phyloP scores from a whole-genome alignment of 179 eudicot species.

The Spinacia oleracea region DNA sequence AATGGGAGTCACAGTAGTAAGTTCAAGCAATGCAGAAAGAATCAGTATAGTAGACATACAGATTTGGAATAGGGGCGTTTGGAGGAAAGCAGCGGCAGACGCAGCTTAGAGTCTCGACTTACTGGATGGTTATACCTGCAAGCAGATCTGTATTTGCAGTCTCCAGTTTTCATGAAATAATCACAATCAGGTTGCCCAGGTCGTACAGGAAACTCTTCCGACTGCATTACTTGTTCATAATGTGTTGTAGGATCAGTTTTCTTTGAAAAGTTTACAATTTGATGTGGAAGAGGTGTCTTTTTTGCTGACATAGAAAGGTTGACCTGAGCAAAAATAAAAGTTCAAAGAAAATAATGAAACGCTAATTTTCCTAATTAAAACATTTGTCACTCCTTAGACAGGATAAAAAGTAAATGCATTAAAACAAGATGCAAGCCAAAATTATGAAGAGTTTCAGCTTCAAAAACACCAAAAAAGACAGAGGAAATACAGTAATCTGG shows the following conservation, averaged over 20 bases:
- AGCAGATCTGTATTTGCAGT: slow-evolving; percentile 44
- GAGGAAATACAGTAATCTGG: not conserved
- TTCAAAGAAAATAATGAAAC: not conserved
- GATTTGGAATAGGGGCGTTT: slow-evolving; percentile 28
- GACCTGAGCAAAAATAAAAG: slow-evolving; percentile 16
- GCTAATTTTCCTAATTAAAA: not conserved
- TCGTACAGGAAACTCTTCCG: slow-evolving; percentile 43
- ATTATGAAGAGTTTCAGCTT: not conserved
- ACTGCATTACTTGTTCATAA: slow-evolving; percentile 26
- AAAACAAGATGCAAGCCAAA: not conserved
- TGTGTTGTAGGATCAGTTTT: slow-evolving; percentile 33
- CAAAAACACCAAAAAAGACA: not conserved
- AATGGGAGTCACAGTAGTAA: not conserved
- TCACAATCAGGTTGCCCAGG: slow-evolving; percentile 48
- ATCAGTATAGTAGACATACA: slow-evolving; percentile 27
- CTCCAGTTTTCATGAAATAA: slow-evolving; percentile 44
- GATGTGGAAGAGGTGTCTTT: slow-evolving; percentile 28
- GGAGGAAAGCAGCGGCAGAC: slow-evolving; percentile 23
- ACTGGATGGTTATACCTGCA: slow-evolving; percentile 48
- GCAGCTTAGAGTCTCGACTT: slow-evolving; percentile 24
- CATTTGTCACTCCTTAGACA: not conserved
- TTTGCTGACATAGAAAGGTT: slow-evolving; percentile 14
- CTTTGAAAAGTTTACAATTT: slow-evolving; percentile 25
- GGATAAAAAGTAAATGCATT: not conserved
- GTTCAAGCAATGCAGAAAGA: not conserved